These are phyloP conservation scores for Lyophyllum atratum DNA, from an alignment of 768 basidiomycete species.

Conservation along the genomic window DNA sequence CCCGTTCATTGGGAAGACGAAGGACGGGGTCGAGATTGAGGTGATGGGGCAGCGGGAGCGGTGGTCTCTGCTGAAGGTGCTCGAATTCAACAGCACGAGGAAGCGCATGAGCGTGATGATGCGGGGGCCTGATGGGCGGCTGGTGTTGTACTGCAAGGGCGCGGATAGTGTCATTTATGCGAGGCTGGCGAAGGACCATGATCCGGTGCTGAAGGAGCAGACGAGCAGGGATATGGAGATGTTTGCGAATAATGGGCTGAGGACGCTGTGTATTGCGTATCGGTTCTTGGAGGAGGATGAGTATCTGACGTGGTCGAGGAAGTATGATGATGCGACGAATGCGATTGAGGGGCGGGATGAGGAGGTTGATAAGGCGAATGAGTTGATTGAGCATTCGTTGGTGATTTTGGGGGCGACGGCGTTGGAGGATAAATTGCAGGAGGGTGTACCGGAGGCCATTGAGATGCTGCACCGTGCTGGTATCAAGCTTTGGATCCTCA, in stretches of 20 bases:
- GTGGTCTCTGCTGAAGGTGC: conserved; percentile 74
- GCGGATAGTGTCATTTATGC: conserved; percentile 95
- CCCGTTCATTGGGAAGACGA: conserved; percentile 78
- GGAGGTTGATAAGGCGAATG: conserved; percentile 87
- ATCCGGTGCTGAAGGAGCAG: conserved; percentile 68
- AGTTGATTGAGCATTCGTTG: conserved; percentile 79
- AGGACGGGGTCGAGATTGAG: conserved; percentile 82
- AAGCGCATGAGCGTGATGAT: conserved; percentile 96
- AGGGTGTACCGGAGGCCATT: conserved; percentile 96
- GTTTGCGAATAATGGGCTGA: conserved; percentile 90
- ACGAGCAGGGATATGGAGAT: conserved; percentile 88
- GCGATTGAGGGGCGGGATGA: conserved; percentile 83
- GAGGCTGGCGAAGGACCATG: conserved; percentile 77
- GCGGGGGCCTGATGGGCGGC: conserved; percentile 78
- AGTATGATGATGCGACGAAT: conserved; percentile 81
- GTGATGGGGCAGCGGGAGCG: conserved; percentile 88
- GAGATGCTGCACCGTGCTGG: conserved; percentile 89
- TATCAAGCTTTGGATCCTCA: conserved; percentile 98
- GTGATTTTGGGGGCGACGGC: conserved; percentile 93
- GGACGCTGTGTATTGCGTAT: conserved; percentile 90
- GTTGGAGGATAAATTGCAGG: conserved; percentile 95
- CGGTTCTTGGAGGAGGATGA: conserved; percentile 80
- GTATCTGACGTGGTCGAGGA: conserved; percentile 76
- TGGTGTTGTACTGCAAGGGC: conserved; percentile 94
- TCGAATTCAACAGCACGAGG: conserved; percentile 93